Evolutionary conservation across 169 alveolate genomes (phyloP).

Genomic region (Plasmodium berghei): DNA sequence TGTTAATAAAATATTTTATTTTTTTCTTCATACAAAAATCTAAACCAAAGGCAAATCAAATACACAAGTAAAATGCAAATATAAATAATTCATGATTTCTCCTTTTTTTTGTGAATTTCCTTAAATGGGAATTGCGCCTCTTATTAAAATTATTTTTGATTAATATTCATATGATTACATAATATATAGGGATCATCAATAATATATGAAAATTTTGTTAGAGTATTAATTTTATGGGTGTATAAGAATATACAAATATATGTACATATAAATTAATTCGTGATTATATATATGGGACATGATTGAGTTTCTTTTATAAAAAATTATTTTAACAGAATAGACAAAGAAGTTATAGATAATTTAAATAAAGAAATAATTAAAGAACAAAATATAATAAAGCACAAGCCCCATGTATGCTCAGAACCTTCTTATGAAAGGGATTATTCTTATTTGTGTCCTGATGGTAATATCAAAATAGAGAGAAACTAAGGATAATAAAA

Average conservation of each 20-base stretch:
- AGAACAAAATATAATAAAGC: constrained; percentile 50
- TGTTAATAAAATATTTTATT: background rate
- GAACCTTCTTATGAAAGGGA: constrained; percentile 62
- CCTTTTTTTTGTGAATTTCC: too few species aligned
- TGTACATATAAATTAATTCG: background rate
- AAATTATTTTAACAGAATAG: constrained; percentile 22
- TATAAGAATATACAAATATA: too few species aligned
- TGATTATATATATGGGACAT: background rate
- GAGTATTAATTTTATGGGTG: too few species aligned
- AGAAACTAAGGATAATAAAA: background rate
- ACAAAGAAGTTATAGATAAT: constrained; percentile 37
- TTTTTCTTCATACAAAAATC: background rate
- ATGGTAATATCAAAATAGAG: constrained; percentile 19
- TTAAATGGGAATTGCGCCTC: too few species aligned
- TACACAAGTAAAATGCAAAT: constrained; percentile 38
- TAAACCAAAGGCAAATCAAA: constrained; percentile 29
- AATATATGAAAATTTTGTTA: too few species aligned
- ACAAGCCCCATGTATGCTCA: constrained; percentile 44
- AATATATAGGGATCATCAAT: too few species aligned
- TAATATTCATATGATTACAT: too few species aligned
- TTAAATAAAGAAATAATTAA: constrained; percentile 48
- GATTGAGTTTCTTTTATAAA: background rate
- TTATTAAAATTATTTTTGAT: too few species aligned
- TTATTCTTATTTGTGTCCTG: constrained; percentile 61
- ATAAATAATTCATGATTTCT: background rate